Percentiles rank a stretch among this genome's conserved stretches.
phyloP scores from a whole-genome alignment of 2,329 filamentous ascomycete genomes.

The Trichoderma simmonsii region DNA sequence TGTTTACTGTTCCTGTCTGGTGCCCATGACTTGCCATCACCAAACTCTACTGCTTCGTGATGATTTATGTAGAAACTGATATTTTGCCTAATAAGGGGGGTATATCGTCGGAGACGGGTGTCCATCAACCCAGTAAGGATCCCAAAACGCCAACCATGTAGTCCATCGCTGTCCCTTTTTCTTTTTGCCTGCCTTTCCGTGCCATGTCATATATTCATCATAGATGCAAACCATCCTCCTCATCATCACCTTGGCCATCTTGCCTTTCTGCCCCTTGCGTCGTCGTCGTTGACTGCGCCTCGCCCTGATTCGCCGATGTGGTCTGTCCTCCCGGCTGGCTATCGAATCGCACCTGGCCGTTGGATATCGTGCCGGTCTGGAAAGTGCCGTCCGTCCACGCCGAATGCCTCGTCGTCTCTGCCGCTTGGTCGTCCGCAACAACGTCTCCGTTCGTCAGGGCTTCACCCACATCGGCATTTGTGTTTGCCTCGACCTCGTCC shows the following conservation, averaged over 20 bases:
- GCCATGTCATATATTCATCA: constrained; percentile 29
- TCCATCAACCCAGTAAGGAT: constrained; percentile 1
- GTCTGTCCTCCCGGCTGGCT: constrained; percentile 21
- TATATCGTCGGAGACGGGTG: constrained; percentile 9
- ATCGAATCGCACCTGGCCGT: constrained; percentile 49
- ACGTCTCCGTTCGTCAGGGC: neutral
- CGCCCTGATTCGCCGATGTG: constrained; percentile 50
- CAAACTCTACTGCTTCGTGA: neutral
- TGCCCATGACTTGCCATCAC: neutral
- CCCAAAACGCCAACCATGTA: constrained; percentile 27
- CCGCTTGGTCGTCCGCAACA: neutral
- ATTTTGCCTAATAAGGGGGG: neutral
- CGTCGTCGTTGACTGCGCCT: constrained; percentile 57
- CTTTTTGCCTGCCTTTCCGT: neutral
- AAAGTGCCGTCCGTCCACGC: constrained; percentile 64
- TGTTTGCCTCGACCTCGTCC: constrained; percentile 34
- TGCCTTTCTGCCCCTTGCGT: constrained; percentile 54
- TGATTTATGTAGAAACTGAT: neutral
- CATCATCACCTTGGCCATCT: constrained; percentile 41
- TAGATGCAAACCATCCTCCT: constrained; percentile 61
- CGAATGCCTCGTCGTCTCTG: constrained; percentile 29
- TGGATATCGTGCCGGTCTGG: constrained; percentile 55
- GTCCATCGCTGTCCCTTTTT: neutral
- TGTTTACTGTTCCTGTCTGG: neutral
- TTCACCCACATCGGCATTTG: constrained; percentile 25